Evolutionary conservation across 306 rosid genomes (phyloP), one percentile per base, ranked within the genome.

Genomic region (Fragaria nilgerrensis): DNA sequence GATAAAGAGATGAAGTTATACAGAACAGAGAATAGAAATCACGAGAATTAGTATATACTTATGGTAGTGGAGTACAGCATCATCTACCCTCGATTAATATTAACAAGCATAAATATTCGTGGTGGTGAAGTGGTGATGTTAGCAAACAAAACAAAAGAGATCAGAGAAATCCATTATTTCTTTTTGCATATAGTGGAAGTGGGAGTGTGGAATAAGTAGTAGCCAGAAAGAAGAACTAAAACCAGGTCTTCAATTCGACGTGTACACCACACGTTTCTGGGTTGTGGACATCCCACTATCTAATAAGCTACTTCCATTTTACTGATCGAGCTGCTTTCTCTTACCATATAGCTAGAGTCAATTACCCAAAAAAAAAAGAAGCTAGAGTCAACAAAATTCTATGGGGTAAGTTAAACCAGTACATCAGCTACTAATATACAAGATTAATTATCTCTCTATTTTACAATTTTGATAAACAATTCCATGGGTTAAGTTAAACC

Each of bases 231-330:
- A 75, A 59, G 44, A 59, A 59, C 53, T 36, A 14, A 65, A 65
- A 65, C 47, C 68, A 63, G 68, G 68, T 63, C 10, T 39, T 44
- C 53, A 67, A 55, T 37, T 43, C 55, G 77, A 56, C 68, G 77
- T 56, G 41, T 41, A 74, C 6, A 23, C 69, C 45, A 62, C 29
- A 12, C 70, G 5, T 66, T 79, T 84, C 82, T 84, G 88, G 82
- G 70, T 79, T 84, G 82, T 86, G 90, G 86, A 68, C 74, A 70
- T 45, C 81, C 83, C 92, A 86, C 90, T 87, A 29, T 41, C 22
- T 39, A 39, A 39, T 32, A 2, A 64, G 44, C 44, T 17, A 34
- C 68, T 16, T 32, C 8, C 3, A 61, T 20, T 48, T 58, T 68
- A 76, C 76, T 41, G 15, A 32, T 32, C 36, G 36, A 22, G 50